Conservation (phyloP, 176 grass and related monocot species). For the Cocos nucifera region DNA sequence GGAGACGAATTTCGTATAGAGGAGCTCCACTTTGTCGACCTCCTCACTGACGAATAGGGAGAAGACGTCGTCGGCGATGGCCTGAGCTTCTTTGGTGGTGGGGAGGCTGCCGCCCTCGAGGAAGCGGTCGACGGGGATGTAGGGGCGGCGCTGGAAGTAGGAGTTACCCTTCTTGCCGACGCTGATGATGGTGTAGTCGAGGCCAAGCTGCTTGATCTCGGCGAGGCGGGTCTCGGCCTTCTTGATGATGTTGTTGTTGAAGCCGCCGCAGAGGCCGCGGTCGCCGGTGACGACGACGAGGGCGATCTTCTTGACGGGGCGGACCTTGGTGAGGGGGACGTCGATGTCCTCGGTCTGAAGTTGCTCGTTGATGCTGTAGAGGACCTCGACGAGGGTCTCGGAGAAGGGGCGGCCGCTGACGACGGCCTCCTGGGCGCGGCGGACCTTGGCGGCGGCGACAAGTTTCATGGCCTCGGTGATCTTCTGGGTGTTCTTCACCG, state of each 20-base stretch:
- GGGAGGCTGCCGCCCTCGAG: neutral
- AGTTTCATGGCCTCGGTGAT: neutral
- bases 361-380: neutral
- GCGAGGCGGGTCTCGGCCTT: neutral
- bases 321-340: neutral
- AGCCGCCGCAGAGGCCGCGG: neutral
- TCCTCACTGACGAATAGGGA: neutral
- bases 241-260: slow-evolving; percentile 1
- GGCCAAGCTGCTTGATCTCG: neutral
- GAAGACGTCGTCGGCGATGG: too few species aligned
- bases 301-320: slow-evolving; percentile 3
- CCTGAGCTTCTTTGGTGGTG: neutral
- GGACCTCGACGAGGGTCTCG: neutral
- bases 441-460: neutral
- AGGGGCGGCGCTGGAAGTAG: slow-evolving; percentile 1
- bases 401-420: neutral
- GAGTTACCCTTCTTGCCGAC: neutral
- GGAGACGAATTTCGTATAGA: neutral
- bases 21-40: slow-evolving; percentile 3
- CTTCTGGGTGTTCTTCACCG: slow-evolving; percentile 1
- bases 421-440: neutral
- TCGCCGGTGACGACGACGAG: neutral
- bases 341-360: neutral
- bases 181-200: neutral
- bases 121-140: slow-evolving; percentile 2